phyloP scores from a whole-genome alignment of 2,329 filamentous ascomycete species.

The Aschersonia sp. region DNA sequence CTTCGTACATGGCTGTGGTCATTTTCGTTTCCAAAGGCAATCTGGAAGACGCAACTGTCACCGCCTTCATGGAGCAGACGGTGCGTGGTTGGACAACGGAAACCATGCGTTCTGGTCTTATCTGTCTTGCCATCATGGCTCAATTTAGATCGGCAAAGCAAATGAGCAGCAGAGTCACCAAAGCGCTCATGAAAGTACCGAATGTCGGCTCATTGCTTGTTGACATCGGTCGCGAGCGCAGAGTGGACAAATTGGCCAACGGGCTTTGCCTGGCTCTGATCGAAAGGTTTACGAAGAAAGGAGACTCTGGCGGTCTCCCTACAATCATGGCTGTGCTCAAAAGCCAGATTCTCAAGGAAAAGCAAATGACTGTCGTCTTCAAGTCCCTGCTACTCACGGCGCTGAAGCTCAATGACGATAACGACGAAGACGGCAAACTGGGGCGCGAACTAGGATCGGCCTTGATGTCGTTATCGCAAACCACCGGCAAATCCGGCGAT shows the following conservation, averaged over 20 bases:
- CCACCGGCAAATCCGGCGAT: constrained; percentile 40
- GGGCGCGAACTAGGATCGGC: constrained; percentile 51
- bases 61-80: constrained; percentile 80
- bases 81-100: constrained; percentile 62
- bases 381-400: constrained; percentile 49
- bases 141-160: constrained; percentile 60
- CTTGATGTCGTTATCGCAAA: constrained; percentile 51
- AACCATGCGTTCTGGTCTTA: constrained; percentile 58
- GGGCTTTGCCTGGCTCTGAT: constrained; percentile 55
- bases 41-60: constrained; percentile 66
- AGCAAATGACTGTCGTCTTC: constrained; percentile 49
- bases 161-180: constrained; percentile 56
- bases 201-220: constrained; percentile 44
- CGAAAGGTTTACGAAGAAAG: constrained; percentile 45
- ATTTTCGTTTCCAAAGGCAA: constrained; percentile 73
- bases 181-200: constrained; percentile 49
- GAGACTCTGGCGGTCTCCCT: constrained; percentile 39
- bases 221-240: constrained; percentile 48
- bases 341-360: constrained; percentile 44
- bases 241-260: constrained; percentile 56
- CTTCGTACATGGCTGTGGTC: constrained; percentile 81
- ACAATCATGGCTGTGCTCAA: constrained; percentile 48
- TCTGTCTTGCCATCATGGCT: constrained; percentile 68
- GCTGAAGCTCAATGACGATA: constrained; percentile 39
- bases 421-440: constrained; percentile 38